Evolutionary conservation across 106 monocot genomes (phyloP).

Genomic region (Chionographis japonica): DNA sequence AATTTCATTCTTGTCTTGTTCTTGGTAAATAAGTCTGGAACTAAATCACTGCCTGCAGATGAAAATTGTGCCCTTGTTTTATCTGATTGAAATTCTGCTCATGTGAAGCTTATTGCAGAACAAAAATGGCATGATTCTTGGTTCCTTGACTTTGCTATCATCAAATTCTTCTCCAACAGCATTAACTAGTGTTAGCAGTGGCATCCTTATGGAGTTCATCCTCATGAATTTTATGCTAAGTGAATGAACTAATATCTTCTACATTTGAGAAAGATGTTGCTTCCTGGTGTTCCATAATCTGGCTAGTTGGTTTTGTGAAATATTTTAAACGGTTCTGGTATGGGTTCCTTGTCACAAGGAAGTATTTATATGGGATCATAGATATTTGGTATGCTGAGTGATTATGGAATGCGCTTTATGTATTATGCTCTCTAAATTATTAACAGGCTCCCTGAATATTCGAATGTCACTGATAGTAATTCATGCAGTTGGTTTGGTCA

Average conservation of each 20-base stretch:
- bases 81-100: slow-evolving; percentile 22
- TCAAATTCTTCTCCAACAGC: slow-evolving; percentile 27
- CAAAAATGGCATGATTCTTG: slow-evolving; percentile 30
- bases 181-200: slow-evolving; percentile 27
- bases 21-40: not conserved
- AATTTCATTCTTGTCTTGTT: not conserved
- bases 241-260: slow-evolving; percentile 28
- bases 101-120: slow-evolving; percentile 53
- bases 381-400: slow-evolving; percentile 29
- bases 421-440: slow-evolving; percentile 5
- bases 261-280: slow-evolving; percentile 24
- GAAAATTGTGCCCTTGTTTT: slow-evolving; percentile 27
- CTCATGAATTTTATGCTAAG: slow-evolving; percentile 4
- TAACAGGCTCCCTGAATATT: slow-evolving; percentile 24
- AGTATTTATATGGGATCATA: slow-evolving; percentile 21
- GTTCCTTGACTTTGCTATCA: slow-evolving; percentile 32
- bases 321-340: slow-evolving; percentile 14
- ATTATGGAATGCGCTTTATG: slow-evolving; percentile 10
- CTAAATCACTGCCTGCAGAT: slow-evolving; percentile 43
- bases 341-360: slow-evolving; percentile 15
- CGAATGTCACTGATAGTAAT: slow-evolving; percentile 2
- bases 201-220: slow-evolving; percentile 16
- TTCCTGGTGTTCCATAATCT: slow-evolving; percentile 15
- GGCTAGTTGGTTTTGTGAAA: slow-evolving; percentile 9
- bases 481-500: slow-evolving; percentile 15